phyloP scores from a whole-genome alignment of 768 basidiomycete species.

The Suillus subluteus region DNA sequence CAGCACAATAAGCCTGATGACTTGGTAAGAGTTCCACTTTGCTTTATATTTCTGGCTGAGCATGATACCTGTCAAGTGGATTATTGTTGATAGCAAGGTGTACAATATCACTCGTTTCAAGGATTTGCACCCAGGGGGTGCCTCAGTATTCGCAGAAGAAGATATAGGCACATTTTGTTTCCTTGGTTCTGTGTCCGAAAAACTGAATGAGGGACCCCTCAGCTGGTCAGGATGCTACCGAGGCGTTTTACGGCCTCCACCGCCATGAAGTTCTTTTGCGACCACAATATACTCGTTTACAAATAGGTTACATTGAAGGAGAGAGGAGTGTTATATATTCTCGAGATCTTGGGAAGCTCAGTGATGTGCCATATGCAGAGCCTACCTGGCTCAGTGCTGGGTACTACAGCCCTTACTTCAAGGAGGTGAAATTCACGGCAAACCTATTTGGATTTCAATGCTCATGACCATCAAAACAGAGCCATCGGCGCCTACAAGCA shows the following conservation, averaged over 20 bases:
- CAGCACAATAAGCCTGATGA: constrained; percentile 83
- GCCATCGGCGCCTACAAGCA: constrained; percentile 45
- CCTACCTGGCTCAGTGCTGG: constrained; percentile 72
- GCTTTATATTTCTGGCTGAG: constrained; percentile 3
- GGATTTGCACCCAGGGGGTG: constrained; percentile 81
- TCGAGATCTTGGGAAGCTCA: constrained; percentile 54
- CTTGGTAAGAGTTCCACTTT: constrained; percentile 46
- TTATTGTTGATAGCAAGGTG: constrained; percentile 83
- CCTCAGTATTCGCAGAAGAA: constrained; percentile 68
- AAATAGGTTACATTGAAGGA: constrained; percentile 65
- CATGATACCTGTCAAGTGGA: constrained; percentile 54
- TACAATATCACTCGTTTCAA: constrained; percentile 82
- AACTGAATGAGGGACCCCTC: not conserved
- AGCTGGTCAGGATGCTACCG: constrained; percentile 81
- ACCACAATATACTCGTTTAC: constrained; percentile 66
- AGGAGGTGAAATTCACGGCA: constrained; percentile 48
- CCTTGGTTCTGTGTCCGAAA: not conserved
- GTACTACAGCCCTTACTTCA: constrained; percentile 76
- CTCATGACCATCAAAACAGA: constrained; percentile 47
- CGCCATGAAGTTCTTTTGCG: constrained; percentile 69
- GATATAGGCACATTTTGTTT: constrained; percentile 62
- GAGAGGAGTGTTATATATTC: constrained; percentile 54
- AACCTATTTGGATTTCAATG: not conserved
- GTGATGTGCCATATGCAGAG: constrained; percentile 78
- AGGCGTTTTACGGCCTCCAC: constrained; percentile 80